These are phyloP conservation scores for Taiwanofungus camphoratus DNA, from an alignment of 1,284 basidiomycete genomes.

Conservation along the genomic window DNA sequence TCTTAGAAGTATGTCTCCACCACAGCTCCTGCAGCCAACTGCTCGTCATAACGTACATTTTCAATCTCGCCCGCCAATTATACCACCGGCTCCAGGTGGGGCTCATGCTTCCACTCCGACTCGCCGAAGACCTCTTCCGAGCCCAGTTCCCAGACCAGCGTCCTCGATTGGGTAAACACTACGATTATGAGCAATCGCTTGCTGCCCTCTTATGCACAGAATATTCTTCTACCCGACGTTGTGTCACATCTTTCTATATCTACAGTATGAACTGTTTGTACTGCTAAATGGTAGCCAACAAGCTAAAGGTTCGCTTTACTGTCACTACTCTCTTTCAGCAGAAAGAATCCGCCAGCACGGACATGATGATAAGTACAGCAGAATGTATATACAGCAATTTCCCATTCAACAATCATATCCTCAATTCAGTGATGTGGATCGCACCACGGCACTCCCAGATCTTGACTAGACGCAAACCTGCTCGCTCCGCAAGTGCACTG, in stretches of 20 bases:
- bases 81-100: not conserved
- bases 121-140: slow-evolving; percentile 3
- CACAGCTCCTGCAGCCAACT: not conserved
- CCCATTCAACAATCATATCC: too few species aligned
- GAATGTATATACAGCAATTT: too few species aligned
- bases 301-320: too few species aligned
- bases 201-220: too few species aligned
- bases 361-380: too few species aligned
- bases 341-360: too few species aligned
- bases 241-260: too few species aligned
- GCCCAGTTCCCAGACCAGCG: slow-evolving; percentile 4
- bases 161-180: slow-evolving; percentile 3
- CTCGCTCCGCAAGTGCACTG: slow-evolving; percentile 5
- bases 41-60: not conserved
- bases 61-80: not conserved
- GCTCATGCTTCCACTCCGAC: not conserved
- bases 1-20: not conserved
- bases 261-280: too few species aligned
- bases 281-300: too few species aligned
- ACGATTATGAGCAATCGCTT: too few species aligned
- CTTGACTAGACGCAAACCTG: slow-evolving; percentile 7
- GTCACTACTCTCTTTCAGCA: too few species aligned
- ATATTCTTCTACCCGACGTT: too few species aligned
- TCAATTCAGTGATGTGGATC: slow-evolving; percentile 10
- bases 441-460: slow-evolving; percentile 11